Evolutionary conservation across 257 asterid genomes (phyloP), one percentile per base, ranked within the genome.

Genomic region (Petunia axillaris): DNA sequence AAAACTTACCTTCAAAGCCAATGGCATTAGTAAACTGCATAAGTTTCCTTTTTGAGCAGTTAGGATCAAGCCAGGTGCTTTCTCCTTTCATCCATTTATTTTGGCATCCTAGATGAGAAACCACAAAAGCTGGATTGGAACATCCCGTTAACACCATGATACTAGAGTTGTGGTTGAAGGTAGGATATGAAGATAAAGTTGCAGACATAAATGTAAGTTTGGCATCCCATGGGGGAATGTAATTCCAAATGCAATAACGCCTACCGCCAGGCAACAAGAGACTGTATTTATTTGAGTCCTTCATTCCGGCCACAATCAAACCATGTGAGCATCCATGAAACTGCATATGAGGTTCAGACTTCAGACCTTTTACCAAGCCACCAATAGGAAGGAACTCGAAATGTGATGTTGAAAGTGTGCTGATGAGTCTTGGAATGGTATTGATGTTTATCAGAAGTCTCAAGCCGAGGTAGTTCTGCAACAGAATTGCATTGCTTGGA

Each of bases 251-350:
- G 52, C 80, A 38, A 44, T 57, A 77, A 4, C 0, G 0, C 40
- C 15, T 44, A 8, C 15, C 2, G 37, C 59, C 16, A 36, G 37
- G 43, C 74, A 76, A 43, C 74, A 77, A 84, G 8, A 81, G 35
- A 43, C 5, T 14, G 44, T 35, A 84, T 39, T 14, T 4, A 8
- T 66, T 11, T 8, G 13, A 16, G 53, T 38, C 38, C 25, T 44
- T 64, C 38, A 39, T 62, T 68, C 64, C 73, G 10, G 65, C 75
- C 0, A 84, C 76, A 25, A 84, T 5, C 9, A 80, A 38, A 16
- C 82, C 85, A 2, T 78, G 84, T 5, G 81, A 81, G 54, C 80
- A 77, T 35, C 79, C 83, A 73, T 41, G 70, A 76, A 81, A 81
- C 71, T 73, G 44, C 6, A 55, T 43, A 9, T 76, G 38, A 53